Percentiles rank a stretch among this genome's conserved stretches.
Conservation (phyloP, 345 rosid genomes). For the Aurinia saxatilis region DNA sequence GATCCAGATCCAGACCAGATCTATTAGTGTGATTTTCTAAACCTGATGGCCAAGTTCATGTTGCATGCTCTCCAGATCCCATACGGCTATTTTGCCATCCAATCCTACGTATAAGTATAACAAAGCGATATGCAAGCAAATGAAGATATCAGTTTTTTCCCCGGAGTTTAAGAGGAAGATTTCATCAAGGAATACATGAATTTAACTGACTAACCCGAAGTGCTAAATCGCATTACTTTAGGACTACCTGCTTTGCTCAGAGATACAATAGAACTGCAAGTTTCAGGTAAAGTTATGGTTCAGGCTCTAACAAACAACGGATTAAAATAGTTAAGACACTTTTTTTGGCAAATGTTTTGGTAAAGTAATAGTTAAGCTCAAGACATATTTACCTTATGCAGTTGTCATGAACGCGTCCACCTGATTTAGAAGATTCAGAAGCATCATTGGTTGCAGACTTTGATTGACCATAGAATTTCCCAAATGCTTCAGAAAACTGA, state of each 20-base stretch:
- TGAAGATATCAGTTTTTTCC: background rate
- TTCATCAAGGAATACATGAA: background rate
- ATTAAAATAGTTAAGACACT: background rate
- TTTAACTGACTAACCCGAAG: constrained; percentile 53
- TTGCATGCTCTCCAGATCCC: constrained; percentile 68
- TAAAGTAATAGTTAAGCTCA: background rate
- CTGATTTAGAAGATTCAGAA: constrained; percentile 47
- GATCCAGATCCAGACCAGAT: constrained; percentile 12
- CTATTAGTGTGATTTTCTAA: background rate
- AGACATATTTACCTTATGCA: constrained; percentile 62
- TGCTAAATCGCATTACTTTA: constrained; percentile 71
- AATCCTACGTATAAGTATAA: constrained; percentile 45
- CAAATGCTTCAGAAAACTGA: constrained; percentile 93
- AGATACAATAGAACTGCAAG: constrained; percentile 59
- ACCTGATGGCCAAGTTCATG: constrained; percentile 43
- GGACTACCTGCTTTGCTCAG: constrained; percentile 40
- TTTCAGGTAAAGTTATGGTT: background rate
- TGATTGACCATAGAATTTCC: constrained; percentile 86
- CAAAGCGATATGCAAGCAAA: background rate
- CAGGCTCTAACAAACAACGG: background rate
- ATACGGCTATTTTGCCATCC: constrained; percentile 80
- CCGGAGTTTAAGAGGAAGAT: background rate
- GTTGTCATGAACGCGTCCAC: constrained; percentile 73
- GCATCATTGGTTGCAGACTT: constrained; percentile 63
- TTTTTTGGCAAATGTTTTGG: background rate